Percentiles rank a stretch among this genome's conserved stretches.
These are phyloP conservation scores for Tripidium arundinaceum DNA, from an alignment of 202 grass and related monocot genomes.

Conservation along the genomic window DNA sequence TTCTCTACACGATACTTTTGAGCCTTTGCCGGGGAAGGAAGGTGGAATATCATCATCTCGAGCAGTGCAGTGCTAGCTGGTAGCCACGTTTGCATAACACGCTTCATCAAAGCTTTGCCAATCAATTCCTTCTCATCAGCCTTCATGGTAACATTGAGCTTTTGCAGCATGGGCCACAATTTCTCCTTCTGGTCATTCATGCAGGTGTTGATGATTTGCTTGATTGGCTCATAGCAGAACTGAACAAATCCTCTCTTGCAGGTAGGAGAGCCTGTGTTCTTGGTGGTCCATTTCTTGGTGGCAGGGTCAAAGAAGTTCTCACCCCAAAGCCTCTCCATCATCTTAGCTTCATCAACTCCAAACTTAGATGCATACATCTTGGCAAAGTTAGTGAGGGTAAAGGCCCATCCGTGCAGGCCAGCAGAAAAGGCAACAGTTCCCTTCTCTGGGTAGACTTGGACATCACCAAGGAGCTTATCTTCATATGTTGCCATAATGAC, in stretches of 20 bases:
- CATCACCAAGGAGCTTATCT: not conserved
- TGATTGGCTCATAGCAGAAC: slow-evolving; percentile 46
- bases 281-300: slow-evolving; percentile 43
- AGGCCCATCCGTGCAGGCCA: slow-evolving; percentile 42
- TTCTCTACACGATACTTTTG: slow-evolving; percentile 72
- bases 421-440: slow-evolving; percentile 40
- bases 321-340: slow-evolving; percentile 44
- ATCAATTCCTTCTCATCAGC: slow-evolving; percentile 41
- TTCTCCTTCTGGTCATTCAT: slow-evolving; percentile 47
- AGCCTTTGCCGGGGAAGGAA: slow-evolving; percentile 47
- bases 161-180: not conserved
- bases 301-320: not conserved
- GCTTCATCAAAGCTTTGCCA: slow-evolving; percentile 50
- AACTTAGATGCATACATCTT: slow-evolving; percentile 37
- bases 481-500: not conserved
- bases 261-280: slow-evolving; percentile 28
- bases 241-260: slow-evolving; percentile 48
- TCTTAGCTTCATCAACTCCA: slow-evolving; percentile 38
- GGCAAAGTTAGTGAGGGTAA: slow-evolving; percentile 35
- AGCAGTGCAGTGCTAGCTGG: slow-evolving; percentile 45
- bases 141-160: slow-evolving; percentile 45
- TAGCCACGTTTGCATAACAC: slow-evolving; percentile 50
- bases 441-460: slow-evolving; percentile 17
- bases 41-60: slow-evolving; percentile 69
- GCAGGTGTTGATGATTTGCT: slow-evolving; percentile 38